These are phyloP conservation scores for Musa itinerans DNA, from an alignment of 176 grass and related monocot genomes.

Conservation along the genomic window DNA sequence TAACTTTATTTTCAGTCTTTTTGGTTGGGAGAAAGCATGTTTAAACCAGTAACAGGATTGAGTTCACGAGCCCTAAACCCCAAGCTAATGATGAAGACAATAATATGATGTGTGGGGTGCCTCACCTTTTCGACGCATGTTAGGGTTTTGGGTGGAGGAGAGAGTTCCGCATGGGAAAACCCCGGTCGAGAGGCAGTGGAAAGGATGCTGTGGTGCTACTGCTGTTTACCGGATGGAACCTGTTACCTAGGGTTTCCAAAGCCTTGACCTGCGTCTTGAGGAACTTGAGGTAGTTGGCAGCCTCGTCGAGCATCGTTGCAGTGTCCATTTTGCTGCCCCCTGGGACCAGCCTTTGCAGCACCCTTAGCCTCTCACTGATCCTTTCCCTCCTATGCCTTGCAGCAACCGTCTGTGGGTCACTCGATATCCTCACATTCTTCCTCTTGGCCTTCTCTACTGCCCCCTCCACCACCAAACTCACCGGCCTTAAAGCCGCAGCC, in stretches of 20 bases:
- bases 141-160: conserved; percentile 6
- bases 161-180: conserved; percentile 6
- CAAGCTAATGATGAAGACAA: conserved; percentile 10
- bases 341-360: conserved; percentile 13
- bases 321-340: conserved; percentile 16
- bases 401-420: conserved; percentile 11
- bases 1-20: background rate
- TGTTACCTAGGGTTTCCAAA: conserved; percentile 11
- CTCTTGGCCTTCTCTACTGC: background rate
- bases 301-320: conserved; percentile 17
- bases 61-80: background rate
- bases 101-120: background rate
- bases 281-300: conserved; percentile 21
- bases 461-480: background rate
- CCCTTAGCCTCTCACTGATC: conserved; percentile 12
- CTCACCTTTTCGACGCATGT: background rate
- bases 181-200: background rate
- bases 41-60: background rate
- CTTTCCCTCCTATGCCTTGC: conserved; percentile 14
- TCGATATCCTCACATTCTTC: conserved; percentile 21
- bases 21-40: background rate
- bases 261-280: conserved; percentile 9
- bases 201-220: background rate
- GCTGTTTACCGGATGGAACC: background rate
- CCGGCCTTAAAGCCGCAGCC: conserved; percentile 3